These are phyloP conservation scores for Mycena leptocephala DNA, from an alignment of 768 basidiomycete species.

Conservation along the genomic window DNA sequence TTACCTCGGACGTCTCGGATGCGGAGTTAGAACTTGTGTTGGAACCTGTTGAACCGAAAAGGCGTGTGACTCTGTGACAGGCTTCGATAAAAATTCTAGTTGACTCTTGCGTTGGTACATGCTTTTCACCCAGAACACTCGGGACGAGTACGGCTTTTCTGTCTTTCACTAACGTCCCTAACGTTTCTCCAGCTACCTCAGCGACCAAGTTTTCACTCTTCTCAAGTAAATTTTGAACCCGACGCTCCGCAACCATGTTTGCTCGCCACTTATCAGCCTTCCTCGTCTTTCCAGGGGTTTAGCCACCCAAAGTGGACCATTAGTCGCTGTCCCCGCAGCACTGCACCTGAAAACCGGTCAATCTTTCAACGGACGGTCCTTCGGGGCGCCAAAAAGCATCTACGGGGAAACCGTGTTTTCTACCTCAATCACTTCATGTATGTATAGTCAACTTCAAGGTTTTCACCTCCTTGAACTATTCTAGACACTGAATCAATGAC, in stretches of 20 bases:
- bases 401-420: conserved; percentile 99
- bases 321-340: conserved; percentile 76
- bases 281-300: conserved; percentile 72
- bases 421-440: conserved; percentile 98
- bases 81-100: conserved; percentile 19
- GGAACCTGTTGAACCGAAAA: too few relatives aligned
- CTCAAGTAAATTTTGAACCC: conserved; percentile 53
- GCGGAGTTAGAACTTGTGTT: too few relatives aligned
- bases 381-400: conserved; percentile 89
- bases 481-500: conserved; percentile 99
- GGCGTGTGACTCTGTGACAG: too few relatives aligned
- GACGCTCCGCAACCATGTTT: conserved; percentile 64
- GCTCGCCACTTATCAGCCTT: conserved; percentile 66
- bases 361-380: conserved; percentile 90
- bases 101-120: conserved; percentile 61
- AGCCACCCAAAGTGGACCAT: conserved; percentile 75
- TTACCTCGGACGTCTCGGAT: too few relatives aligned
- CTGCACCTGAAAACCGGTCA: conserved; percentile 96
- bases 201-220: conserved; percentile 92
- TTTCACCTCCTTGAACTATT: conserved; percentile 16
- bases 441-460: conserved; percentile 46
- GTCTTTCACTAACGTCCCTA: conserved; percentile 34
- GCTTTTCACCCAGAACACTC: conserved; percentile 90
- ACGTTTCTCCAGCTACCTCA: conserved; percentile 78
- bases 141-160: conserved; percentile 80